A percentile compares a stretch with the other conserved stretches of the same genome.
phyloP scores from a whole-genome alignment of 805 yeast genomes.

The Kodamaea neixiangensis region DNA sequence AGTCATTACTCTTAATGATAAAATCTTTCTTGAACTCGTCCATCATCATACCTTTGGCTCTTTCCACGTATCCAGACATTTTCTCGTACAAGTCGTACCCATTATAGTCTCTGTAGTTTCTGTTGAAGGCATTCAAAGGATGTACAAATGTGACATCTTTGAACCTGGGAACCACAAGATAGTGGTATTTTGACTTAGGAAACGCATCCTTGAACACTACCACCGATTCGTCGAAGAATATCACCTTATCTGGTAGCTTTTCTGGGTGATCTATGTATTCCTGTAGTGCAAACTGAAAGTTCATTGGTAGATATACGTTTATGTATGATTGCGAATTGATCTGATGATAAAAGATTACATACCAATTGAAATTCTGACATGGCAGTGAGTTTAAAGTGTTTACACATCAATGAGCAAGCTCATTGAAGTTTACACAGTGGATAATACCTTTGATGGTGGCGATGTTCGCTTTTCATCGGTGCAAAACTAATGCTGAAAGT shows the following conservation, averaged over 20 bases:
- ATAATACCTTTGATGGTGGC: too few relatives aligned
- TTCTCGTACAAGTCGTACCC: constrained; percentile 26
- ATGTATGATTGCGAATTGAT: neutral
- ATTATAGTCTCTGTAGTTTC: constrained; percentile 18
- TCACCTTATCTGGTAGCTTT: constrained; percentile 31
- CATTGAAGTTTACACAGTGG: too few relatives aligned
- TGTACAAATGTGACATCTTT: constrained; percentile 40
- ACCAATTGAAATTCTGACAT: too few relatives aligned
- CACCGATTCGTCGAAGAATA: constrained; percentile 52
- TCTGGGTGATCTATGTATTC: constrained; percentile 52
- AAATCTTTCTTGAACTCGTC: constrained; percentile 17
- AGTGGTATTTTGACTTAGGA: constrained; percentile 66
- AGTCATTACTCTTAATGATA: constrained; percentile 13
- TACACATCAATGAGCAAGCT: too few relatives aligned
- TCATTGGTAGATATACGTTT: constrained; percentile 32
- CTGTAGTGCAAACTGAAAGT: constrained; percentile 50
- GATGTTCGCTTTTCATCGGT: too few relatives aligned
- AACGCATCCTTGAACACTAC: constrained; percentile 60
- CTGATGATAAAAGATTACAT: too few relatives aligned
- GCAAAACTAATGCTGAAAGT: too few relatives aligned
- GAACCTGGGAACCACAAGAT: constrained; percentile 59
- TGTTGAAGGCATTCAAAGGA: constrained; percentile 53
- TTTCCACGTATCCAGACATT: constrained; percentile 35
- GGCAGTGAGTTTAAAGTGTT: too few relatives aligned
- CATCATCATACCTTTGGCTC: constrained; percentile 33